These are phyloP conservation scores for Theileria sp. DNA, from an alignment of 169 alveolate species.

Conservation along the genomic window DNA sequence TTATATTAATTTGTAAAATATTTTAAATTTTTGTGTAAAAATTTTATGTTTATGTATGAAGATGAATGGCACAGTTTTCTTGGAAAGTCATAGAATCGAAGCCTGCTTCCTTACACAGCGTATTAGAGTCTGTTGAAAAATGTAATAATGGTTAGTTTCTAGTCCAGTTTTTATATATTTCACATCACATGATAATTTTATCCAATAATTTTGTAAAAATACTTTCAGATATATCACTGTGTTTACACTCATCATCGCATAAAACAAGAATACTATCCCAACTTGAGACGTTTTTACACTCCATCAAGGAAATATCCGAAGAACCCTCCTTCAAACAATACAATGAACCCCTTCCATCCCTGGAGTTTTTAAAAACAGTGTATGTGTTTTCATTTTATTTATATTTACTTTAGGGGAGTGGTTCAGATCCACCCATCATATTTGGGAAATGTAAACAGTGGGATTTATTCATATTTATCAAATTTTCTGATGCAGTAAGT, in stretches of 20 bases:
- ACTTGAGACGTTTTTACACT: constrained; percentile 28
- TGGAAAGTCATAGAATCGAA: constrained; percentile 45
- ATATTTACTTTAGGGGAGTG: constrained; percentile 33
- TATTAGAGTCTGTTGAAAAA: constrained; percentile 36
- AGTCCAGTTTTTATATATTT: not conserved
- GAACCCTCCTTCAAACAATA: constrained; percentile 3
- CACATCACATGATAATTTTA: not conserved
- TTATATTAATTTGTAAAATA: not conserved
- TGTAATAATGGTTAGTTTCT: constrained; percentile 43
- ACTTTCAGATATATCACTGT: constrained; percentile 35
- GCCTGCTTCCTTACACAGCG: constrained; percentile 57
- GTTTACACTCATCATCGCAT: constrained; percentile 11
- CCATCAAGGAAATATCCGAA: constrained; percentile 42
- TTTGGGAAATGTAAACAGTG: constrained; percentile 46
- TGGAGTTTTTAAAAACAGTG: constrained; percentile 33
- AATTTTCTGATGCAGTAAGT: constrained; percentile 66
- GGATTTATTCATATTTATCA: constrained; percentile 52
- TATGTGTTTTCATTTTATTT: not conserved
- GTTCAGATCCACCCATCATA: constrained; percentile 66
- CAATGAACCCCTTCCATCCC: constrained; percentile 31
- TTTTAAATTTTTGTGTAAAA: not conserved
- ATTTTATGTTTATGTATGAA: not conserved
- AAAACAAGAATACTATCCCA: constrained; percentile 46
- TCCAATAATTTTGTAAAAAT: not conserved
- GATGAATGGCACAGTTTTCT: constrained; percentile 66